Percentiles rank a stretch among this genome's conserved stretches.
Evolutionary conservation across 1,284 basidiomycete species (phyloP).

Genomic region (Trichosporon ovoides): DNA sequence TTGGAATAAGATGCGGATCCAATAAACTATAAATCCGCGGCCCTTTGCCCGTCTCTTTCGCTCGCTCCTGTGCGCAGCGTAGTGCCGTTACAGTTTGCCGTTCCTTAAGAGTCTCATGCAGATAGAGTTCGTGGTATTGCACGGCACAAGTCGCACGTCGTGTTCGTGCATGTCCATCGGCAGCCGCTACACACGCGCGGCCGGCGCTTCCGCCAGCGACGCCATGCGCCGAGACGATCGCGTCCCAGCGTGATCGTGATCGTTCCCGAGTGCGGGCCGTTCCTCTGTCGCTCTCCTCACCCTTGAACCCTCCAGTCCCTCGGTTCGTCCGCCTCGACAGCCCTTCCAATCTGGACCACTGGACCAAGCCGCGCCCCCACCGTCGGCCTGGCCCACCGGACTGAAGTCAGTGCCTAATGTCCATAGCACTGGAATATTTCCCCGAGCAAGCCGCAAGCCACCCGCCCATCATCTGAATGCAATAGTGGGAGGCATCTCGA

Average conservation of each 20-base stretch:
- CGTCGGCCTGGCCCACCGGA: no score
- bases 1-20: conserved; percentile 4
- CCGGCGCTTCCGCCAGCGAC: no score
- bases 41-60: neutral
- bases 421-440: conserved; percentile 5
- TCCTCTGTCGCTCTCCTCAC: no score
- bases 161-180: neutral
- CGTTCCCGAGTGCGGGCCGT: no score
- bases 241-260: no score
- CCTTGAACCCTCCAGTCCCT: no score
- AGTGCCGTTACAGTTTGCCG: neutral
- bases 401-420: neutral
- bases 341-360: no score
- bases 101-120: neutral
- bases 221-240: no score
- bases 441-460: conserved; percentile 1
- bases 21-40: conserved; percentile 2
- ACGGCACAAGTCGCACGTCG: neutral
- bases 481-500: neutral
- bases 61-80: neutral
- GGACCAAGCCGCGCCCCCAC: no score
- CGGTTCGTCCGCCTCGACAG: no score
- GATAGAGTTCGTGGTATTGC: neutral
- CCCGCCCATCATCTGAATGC: neutral
- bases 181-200: neutral